These are phyloP conservation scores for Xylaria sp. DNA, from an alignment of 2,329 filamentous ascomycete genomes.

Conservation along the genomic window DNA sequence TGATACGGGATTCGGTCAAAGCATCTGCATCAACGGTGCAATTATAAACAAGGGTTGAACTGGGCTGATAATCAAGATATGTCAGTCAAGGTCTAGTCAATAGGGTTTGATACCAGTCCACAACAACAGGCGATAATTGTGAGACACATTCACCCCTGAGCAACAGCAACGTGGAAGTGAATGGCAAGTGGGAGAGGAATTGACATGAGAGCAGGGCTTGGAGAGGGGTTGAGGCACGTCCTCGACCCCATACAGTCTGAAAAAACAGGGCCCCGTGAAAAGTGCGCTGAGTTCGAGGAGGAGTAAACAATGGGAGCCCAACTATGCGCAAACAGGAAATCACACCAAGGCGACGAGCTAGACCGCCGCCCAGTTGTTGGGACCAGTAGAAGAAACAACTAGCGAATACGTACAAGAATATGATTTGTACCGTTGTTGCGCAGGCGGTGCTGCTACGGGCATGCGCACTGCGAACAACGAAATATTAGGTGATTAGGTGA, in stretches of 20 bases:
- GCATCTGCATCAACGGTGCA: conserved; percentile 20
- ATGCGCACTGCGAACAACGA: conserved; percentile 24
- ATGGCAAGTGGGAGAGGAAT: conserved; percentile 14
- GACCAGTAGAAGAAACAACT: conserved; percentile 13
- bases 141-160: conserved; percentile 15
- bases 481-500: conserved; percentile 15
- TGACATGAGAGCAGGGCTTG: conserved; percentile 8
- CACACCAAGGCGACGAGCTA: conserved; percentile 4
- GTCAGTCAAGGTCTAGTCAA: conserved; percentile 22
- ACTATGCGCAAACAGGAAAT: conserved; percentile 34
- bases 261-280: conserved; percentile 29
- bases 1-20: conserved; percentile 10
- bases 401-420: conserved; percentile 33
- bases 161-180: conserved; percentile 26
- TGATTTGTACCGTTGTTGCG: conserved; percentile 22
- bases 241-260: conserved; percentile 21
- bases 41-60: conserved; percentile 19
- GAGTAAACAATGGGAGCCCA: conserved; percentile 34
- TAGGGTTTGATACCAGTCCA: conserved; percentile 13
- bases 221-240: conserved; percentile 25
- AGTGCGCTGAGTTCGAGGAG: conserved; percentile 41
- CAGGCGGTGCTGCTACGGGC: conserved; percentile 23
- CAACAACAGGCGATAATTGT: conserved; percentile 12
- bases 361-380: not conserved
- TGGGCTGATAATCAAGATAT: conserved; percentile 23